These are phyloP conservation scores for sorghum (Sorghum bicolor) DNA, from an alignment of 176 grass and related monocot genomes.

Conservation along the genomic window DNA sequence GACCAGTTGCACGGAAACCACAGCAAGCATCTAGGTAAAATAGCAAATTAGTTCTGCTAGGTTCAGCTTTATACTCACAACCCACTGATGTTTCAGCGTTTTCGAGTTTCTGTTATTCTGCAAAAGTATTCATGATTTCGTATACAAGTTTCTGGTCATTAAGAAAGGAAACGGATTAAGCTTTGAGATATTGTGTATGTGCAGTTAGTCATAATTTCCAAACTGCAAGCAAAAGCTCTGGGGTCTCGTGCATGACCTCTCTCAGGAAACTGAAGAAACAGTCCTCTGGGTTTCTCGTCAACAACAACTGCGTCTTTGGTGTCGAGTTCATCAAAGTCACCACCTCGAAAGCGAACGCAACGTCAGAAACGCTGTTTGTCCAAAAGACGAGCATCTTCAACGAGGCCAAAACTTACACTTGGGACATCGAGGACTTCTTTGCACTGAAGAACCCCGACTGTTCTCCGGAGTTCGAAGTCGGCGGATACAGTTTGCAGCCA, in stretches of 20 bases:
- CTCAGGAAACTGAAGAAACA: not conserved
- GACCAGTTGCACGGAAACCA: constrained; percentile 32
- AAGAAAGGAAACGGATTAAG: not conserved
- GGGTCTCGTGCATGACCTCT: constrained; percentile 11
- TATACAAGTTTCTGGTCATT: not conserved
- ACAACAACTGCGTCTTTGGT: constrained; percentile 24
- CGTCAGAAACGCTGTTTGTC: constrained; percentile 8
- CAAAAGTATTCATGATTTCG: not conserved
- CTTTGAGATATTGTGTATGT: not conserved
- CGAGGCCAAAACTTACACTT: not conserved
- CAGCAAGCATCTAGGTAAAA: constrained; percentile 18
- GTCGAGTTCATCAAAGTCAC: constrained; percentile 24
- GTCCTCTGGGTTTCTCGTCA: constrained; percentile 1
- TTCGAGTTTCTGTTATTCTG: not conserved
- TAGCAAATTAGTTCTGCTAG: not conserved
- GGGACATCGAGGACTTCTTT: constrained; percentile 34
- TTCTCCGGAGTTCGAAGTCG: constrained; percentile 20
- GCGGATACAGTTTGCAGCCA: too few relatives aligned
- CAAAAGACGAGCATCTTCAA: constrained; percentile 5
- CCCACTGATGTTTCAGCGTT: not conserved
- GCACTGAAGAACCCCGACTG: not conserved
- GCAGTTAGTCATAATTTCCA: constrained; percentile 29
- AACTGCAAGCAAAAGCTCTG: not conserved
- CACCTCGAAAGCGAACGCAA: not conserved
- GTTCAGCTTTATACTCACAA: not conserved